A percentile compares a stretch with the other conserved stretches of the same genome.
Evolutionary conservation across 345 rosid genomes (phyloP).

Genomic region (Anacardium occidentale): DNA sequence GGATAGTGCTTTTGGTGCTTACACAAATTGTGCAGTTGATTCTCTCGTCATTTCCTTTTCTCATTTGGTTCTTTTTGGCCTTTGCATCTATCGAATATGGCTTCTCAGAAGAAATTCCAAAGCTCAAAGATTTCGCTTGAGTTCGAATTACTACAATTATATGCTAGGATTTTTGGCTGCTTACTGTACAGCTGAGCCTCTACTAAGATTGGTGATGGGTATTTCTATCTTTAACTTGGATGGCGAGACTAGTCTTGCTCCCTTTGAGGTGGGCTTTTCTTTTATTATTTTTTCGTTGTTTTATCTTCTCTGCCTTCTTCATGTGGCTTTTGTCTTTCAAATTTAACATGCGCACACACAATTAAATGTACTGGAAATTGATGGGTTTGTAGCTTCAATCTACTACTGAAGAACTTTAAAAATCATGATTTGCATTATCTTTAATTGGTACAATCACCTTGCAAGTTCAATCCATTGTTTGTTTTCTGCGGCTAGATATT

Average conservation of each 20-base stretch:
- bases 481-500: background rate
- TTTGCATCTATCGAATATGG: conserved; percentile 78
- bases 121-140: conserved; percentile 59
- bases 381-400: background rate
- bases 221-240: conserved; percentile 59
- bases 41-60: conserved; percentile 62
- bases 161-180: conserved; percentile 59
- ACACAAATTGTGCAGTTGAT: conserved; percentile 75
- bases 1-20: conserved; percentile 68
- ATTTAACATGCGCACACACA: background rate
- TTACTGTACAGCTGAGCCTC: conserved; percentile 69
- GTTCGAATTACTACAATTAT: conserved; percentile 58
- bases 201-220: conserved; percentile 66
- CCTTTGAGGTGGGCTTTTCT: conserved; percentile 64
- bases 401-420: background rate
- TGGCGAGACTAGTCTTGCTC: conserved; percentile 59
- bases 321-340: background rate
- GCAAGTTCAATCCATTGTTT: background rate
- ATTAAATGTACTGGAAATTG: background rate
- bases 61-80: conserved; percentile 61
- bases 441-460: background rate
- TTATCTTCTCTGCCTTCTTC: background rate
- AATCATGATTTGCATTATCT: background rate
- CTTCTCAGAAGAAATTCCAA: conserved; percentile 48
- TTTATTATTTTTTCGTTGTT: background rate